Evolutionary conservation across 2,329 filamentous ascomycete species (phyloP), one percentile per base, ranked within the genome.

Genomic region (Fusarium sp.): DNA sequence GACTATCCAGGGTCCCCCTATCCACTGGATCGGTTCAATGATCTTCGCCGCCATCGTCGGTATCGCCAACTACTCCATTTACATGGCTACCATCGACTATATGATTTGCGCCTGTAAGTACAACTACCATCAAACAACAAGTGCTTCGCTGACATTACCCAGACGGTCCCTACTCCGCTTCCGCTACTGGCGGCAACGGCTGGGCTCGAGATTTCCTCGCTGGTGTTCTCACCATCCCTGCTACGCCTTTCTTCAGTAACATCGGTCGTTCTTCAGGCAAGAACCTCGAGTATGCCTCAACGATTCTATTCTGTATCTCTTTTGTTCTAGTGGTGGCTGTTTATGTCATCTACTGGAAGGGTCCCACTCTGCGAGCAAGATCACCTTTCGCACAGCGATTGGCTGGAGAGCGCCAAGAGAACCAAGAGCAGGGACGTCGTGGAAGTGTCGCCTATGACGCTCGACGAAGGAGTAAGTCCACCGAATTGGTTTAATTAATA

Each of bases 51-150:
- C 82, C 17, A 80, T 91, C 42, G 88, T 93, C 49, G 91, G 90
- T 21, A 89, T 93, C 50, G 90, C 90, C 55, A 93, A 93, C 72
- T 91, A 90, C 37, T 81, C 86, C 33, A 91, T 92, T 58, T 92
- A 92, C 79, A 91, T 91, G 87, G 88, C 90, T 2, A 91, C 90
- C 2, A 91, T 92, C 66, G 89, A 93, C 76, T 93, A 93, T 79
- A 92, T 92, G 86, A 72, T 73, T 21, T 74, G 72, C 21, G 69
- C 72, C 2, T 74, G 70, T 72, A 45, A 67, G 70, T 53, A 25
- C 0, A 25, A 1, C 13, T 0, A 4, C 2, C 5, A 9, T 2
- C 3, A 13, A 1, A 3, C 6, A 1, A 0, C 2, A 0, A 20
- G 4, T 6, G 8, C 9, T 18, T 4, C 0, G 17, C 48, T 72